These are phyloP conservation scores for Immersiporthe knoxdaviesiana DNA, from an alignment of 2,329 filamentous ascomycete species.

Conservation along the genomic window DNA sequence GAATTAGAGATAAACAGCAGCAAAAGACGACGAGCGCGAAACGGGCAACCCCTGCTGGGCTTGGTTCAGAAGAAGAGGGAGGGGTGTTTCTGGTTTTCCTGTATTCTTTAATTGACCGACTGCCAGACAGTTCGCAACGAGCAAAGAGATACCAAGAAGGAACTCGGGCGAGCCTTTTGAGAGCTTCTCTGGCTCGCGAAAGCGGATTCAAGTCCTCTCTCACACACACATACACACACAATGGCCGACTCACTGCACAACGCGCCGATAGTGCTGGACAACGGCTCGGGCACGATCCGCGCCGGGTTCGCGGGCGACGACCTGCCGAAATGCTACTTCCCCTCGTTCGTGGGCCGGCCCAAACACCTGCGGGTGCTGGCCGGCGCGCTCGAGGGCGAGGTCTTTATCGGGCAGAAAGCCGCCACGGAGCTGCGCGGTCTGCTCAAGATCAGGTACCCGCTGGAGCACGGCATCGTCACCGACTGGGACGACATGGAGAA, in stretches of 20 bases:
- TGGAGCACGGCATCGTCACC: constrained; percentile 97
- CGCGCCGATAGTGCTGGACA: constrained; percentile 97
- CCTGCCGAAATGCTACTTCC: constrained; percentile 94
- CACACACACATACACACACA: neutral
- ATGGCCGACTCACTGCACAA: constrained; percentile 80
- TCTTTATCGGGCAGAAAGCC: constrained; percentile 90
- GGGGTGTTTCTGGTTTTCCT: neutral
- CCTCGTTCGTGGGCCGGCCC: constrained; percentile 93
- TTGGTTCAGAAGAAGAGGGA: neutral
- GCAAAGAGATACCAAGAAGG: neutral
- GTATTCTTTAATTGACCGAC: neutral
- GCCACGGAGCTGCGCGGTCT: constrained; percentile 89
- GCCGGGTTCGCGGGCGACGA: constrained; percentile 97
- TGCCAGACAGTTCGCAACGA: neutral
- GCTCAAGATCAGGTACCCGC: constrained; percentile 91
- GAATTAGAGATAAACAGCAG: neutral
- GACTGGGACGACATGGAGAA: constrained; percentile 99
- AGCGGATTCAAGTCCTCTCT: no score
- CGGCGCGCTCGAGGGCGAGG: constrained; percentile 94
- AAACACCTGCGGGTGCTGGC: constrained; percentile 95
- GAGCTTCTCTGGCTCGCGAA: neutral
- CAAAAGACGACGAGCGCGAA: neutral
- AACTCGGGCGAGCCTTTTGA: neutral
- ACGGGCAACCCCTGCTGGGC: neutral
- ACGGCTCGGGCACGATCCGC: constrained; percentile 95